These are phyloP conservation scores for Cryptosporidium parvum DNA, from an alignment of 169 alveolate species.

Conservation along the genomic window DNA sequence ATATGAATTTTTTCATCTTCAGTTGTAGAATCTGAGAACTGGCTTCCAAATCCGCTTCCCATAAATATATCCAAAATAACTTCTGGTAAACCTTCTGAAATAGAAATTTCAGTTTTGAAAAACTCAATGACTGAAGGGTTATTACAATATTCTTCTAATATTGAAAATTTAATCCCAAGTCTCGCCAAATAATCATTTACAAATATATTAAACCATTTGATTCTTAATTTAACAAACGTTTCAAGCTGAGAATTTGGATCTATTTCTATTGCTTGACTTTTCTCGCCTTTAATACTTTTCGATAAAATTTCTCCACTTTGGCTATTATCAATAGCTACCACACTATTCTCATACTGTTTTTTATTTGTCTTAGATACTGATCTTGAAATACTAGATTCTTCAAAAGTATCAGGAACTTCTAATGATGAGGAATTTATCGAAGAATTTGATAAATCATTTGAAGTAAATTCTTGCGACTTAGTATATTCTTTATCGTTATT, in stretches of 20 bases:
- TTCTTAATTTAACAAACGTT: background rate
- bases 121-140: background rate
- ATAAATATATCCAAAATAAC: slow-evolving; percentile 30
- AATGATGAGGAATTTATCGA: slow-evolving; percentile 38
- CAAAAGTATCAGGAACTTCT: slow-evolving; percentile 4
- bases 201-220: slow-evolving; percentile 48
- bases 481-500: background rate
- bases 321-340: background rate
- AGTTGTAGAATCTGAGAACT: slow-evolving; percentile 4
- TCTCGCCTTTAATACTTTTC: background rate
- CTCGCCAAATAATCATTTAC: slow-evolving; percentile 51
- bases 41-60: slow-evolving; percentile 21
- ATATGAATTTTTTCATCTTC: slow-evolving; percentile 22
- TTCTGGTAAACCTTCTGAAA: background rate
- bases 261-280: background rate
- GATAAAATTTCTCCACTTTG: background rate
- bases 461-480: background rate
- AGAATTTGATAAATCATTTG: background rate
- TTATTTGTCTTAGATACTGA: background rate
- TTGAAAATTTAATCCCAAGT: slow-evolving; percentile 25
- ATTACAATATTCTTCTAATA: slow-evolving; percentile 7
- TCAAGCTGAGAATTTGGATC: background rate
- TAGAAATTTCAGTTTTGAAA: background rate
- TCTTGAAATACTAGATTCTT: slow-evolving; percentile 9
- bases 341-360: background rate